Evolutionary conservation across 2,329 filamentous ascomycete genomes (phyloP), one percentile per base, ranked within the genome.

Genomic region (Diplodia scrobiculata): DNA sequence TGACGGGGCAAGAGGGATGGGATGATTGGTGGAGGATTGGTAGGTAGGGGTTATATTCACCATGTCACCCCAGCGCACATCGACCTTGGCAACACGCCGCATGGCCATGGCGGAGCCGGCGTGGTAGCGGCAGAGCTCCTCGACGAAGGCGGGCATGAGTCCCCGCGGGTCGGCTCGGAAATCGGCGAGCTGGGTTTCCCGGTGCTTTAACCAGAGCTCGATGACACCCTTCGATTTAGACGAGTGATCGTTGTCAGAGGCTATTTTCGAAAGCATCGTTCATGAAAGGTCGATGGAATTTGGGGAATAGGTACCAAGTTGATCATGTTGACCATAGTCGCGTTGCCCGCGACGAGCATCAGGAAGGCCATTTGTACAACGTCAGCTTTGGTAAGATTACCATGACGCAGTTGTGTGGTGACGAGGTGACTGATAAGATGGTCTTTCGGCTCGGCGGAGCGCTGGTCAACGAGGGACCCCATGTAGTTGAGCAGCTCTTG

Each of bases 321-420:
- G 19, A 58, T 58, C 79, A 82, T 84, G 70, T 79, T 83, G 4
- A 84, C 78, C 79, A 84, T 81, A 0, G 83, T 83, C 0, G 82
- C 83, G 45, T 84, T 84, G 1, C 82, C 82, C 0, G 82, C 82
- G 1, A 83, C 81, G 1, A 84, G 77, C 5, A 84, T 73, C 7
- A 84, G 72, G 70, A 84, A 84, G 0, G 82, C 80, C 54, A 84
- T 81, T 66, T 82, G 80, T 0, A 83, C 69, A 13, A 69, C 73
- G 65, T 76, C 74, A 5, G 69, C 64, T 60, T 67, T 72, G 13
- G 70, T 63, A 19, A 79, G 69, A 65, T 76, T 67, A 3, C 76
- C 75, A 3, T 71, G 72, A 11, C 70, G 72, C 51, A 77, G 67
- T 63, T 75, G 70, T 29, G 71, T 70, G 17, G 67, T 69, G 50